Conservation (phyloP, 768 basidiomycete species). For the Boletus coccyginus region DNA sequence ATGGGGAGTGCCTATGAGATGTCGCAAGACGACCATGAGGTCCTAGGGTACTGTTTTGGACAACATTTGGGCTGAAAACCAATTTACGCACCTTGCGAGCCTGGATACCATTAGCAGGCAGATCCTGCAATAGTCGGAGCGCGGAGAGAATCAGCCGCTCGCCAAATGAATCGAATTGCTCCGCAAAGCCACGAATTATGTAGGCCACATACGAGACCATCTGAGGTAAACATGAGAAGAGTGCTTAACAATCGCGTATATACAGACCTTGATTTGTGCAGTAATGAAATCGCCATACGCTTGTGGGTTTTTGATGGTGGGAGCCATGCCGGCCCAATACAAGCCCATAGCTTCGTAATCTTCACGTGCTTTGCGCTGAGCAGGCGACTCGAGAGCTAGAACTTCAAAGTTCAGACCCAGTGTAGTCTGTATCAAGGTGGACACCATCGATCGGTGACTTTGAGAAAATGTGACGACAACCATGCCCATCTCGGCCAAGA, state of each 20-base stretch:
- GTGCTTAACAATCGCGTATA: background rate
- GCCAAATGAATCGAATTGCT: slow-evolving; percentile 69
- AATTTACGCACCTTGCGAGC: slow-evolving; percentile 64
- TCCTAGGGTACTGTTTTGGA: slow-evolving; percentile 50
- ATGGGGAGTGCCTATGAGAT: slow-evolving; percentile 78
- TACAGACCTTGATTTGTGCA: slow-evolving; percentile 82
- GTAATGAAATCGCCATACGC: slow-evolving; percentile 82
- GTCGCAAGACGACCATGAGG: slow-evolving; percentile 87
- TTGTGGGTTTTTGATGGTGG: slow-evolving; percentile 64
- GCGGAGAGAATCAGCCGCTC: slow-evolving; percentile 79
- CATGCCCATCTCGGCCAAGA: slow-evolving; percentile 91
- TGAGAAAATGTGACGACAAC: slow-evolving; percentile 90
- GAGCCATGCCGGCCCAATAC: slow-evolving; percentile 80
- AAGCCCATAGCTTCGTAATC: slow-evolving; percentile 80
- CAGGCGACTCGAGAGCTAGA: slow-evolving; percentile 74
- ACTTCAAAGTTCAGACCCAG: slow-evolving; percentile 78
- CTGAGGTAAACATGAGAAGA: slow-evolving; percentile 37
- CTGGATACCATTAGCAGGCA: slow-evolving; percentile 79
- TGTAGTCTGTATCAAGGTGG: slow-evolving; percentile 63
- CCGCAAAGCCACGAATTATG: slow-evolving; percentile 68
- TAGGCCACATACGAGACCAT: slow-evolving; percentile 92
- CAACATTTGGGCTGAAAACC: background rate
- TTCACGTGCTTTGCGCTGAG: slow-evolving; percentile 73
- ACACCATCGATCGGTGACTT: slow-evolving; percentile 64
- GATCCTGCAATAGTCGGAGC: slow-evolving; percentile 89